Evolutionary conservation across 441 rosid genomes (phyloP).

Genomic region (Euphorbia celastroides): DNA sequence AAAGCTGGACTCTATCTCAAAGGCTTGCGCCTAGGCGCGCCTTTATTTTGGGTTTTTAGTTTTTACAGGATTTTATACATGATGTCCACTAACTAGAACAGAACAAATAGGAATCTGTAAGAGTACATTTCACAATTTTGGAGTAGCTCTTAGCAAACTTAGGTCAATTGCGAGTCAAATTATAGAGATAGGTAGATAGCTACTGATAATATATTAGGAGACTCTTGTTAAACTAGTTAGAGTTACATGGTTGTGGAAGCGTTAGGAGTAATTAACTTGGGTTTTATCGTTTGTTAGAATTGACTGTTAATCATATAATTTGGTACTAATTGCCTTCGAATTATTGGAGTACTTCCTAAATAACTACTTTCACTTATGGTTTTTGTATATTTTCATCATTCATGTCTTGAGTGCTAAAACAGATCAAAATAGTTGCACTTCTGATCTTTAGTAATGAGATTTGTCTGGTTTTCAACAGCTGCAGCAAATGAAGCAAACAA

Average conservation of each 20-base stretch:
- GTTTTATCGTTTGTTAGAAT: not conserved
- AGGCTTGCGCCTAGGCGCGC: not conserved
- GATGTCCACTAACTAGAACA: not conserved
- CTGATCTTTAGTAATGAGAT: not conserved
- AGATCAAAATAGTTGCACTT: not conserved
- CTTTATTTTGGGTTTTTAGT: not conserved
- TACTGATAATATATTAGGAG: not conserved
- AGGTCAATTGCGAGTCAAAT: not conserved
- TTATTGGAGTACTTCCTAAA: too few relatives aligned
- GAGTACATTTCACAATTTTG: not conserved
- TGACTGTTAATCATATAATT: not conserved
- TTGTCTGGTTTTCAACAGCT: conserved; percentile 13
- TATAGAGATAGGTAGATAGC: not conserved
- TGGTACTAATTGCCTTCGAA: not conserved
- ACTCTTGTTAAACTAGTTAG: not conserved
- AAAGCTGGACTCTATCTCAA: not conserved
- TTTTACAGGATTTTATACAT: not conserved
- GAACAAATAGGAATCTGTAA: not conserved
- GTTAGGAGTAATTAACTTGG: not conserved
- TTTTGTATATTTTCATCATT: not conserved
- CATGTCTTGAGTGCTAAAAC: not conserved
- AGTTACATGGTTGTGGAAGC: not conserved
- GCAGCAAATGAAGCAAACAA: conserved; percentile 11
- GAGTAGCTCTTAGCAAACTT: not conserved
- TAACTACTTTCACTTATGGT: not conserved